Percentiles rank a stretch among this genome's conserved stretches.
Conservation (phyloP, 2,329 filamentous ascomycete species). For the Tetracladium maxilliforme region DNA sequence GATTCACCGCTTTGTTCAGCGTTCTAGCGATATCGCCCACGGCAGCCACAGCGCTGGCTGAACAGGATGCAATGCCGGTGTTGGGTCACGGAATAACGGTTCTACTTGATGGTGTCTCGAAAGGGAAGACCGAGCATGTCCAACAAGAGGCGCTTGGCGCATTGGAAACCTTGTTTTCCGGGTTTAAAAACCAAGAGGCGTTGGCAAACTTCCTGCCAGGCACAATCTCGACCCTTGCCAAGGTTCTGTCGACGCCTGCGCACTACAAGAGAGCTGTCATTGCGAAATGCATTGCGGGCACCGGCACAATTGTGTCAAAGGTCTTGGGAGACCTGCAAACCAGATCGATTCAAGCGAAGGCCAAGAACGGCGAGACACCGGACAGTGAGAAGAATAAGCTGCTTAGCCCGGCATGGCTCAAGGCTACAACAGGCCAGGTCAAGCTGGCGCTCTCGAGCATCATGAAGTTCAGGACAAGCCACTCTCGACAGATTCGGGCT, state of each 20-base stretch:
- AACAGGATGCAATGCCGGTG: conserved; percentile 53
- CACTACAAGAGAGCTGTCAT: conserved; percentile 44
- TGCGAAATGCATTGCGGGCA: conserved; percentile 43
- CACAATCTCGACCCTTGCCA: conserved; percentile 69
- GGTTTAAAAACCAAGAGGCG: conserved; percentile 57
- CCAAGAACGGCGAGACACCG: conserved; percentile 12
- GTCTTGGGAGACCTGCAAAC: conserved; percentile 44
- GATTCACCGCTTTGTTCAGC: conserved; percentile 51
- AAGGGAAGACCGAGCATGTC: conserved; percentile 49
- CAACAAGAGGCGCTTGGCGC: conserved; percentile 56
- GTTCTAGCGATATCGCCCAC: conserved; percentile 35
- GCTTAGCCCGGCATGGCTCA: conserved; percentile 63
- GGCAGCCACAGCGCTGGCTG: conserved; percentile 32
- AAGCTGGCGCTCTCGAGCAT: conserved; percentile 70
- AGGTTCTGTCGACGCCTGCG: conserved; percentile 52
- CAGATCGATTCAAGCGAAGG: conserved; percentile 23
- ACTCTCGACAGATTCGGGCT: conserved; percentile 50
- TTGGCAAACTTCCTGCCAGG: conserved; percentile 80
- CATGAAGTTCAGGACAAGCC: conserved; percentile 58
- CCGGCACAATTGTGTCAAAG: conserved; percentile 36
- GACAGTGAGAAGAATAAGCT: conserved; percentile 21
- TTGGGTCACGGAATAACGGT: conserved; percentile 73
- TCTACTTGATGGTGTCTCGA: conserved; percentile 57
- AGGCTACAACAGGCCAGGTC: conserved; percentile 66
- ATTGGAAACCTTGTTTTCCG: conserved; percentile 43